Base-by-base conservation (phyloP, 768 basidiomycete species). In the Rhizopogon vesiculosus region DNA sequence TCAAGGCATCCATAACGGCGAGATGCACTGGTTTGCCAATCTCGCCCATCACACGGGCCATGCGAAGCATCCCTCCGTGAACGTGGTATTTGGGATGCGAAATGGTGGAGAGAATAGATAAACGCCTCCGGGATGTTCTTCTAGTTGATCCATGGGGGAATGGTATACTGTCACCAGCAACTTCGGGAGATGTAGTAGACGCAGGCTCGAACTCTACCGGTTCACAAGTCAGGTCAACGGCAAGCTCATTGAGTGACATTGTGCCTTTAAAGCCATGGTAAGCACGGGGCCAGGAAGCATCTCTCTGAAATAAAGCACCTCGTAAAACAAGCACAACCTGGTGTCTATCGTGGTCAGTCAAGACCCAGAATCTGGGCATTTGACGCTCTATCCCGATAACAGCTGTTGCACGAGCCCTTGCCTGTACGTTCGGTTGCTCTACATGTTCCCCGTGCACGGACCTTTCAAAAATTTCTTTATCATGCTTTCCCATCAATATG, bases 221-320 rank as follows among this genome's bases (percentile, higher is more conserved):
- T 54, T 91, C 87, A 68, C 91, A 93, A 0, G 90, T 89, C 46
- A 93, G 76, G 70, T 93, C 90, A 9, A 89, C 89, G 15, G 90
- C 91, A 5, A 93, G 81, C 69, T 93, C 91, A 62, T 93, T 93
- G 42, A 93, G 74, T 3, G 87, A 88, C 89, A 92, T 89, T 2
- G 91, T 93, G 12, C 91, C 85, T 83, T 45, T 54, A 53, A 44
- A 43, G 22, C 55, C 33, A 22, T 28, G 10, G 19, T 28, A 12
- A 43, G 28, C 22, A 45, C 19, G 45, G 18, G 40, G 10, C 25
- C 28, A 16, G n/a, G 59, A 12, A 2, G 1, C n/a, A 40, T 45
- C 35, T 19, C 41, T 28, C 18, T 39, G 39, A 48, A 25, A 56
- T 54, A 31, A 33, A 43, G 63, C 70, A 81, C 84, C 86, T 72